Conservation (phyloP, 495 filamentous ascomycete species). For the Xylaria castorea region DNA sequence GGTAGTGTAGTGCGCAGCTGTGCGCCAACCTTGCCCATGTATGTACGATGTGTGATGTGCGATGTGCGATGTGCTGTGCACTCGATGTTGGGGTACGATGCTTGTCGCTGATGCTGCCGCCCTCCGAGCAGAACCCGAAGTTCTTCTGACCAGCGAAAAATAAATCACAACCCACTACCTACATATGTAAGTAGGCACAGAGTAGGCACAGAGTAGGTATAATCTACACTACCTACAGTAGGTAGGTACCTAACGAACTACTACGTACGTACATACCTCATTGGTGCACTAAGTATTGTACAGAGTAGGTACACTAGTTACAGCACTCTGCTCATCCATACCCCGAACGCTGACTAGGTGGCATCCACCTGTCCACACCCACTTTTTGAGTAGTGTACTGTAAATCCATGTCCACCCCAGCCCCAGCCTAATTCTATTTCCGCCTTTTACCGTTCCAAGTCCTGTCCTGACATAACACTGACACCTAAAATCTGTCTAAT, state of each 20-base stretch:
- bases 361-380: not conserved
- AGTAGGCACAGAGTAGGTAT: too few species aligned
- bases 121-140: constrained; percentile 20
- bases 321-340: too few species aligned
- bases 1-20: not conserved
- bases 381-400: not conserved
- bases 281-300: too few species aligned
- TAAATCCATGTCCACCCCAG: constrained; percentile 10
- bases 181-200: too few species aligned
- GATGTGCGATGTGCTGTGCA: not conserved
- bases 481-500: constrained; percentile 9
- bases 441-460: constrained; percentile 10
- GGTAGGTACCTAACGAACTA: not conserved
- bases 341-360: not conserved
- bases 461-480: constrained; percentile 2
- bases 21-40: constrained; percentile 4
- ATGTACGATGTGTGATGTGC: not conserved
- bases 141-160: constrained; percentile 5
- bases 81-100: not conserved
- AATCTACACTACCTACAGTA: not conserved
- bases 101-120: not conserved
- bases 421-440: constrained; percentile 8
- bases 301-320: too few species aligned
- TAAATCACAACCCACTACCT: not conserved
- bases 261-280: too few species aligned